Base-by-base conservation (phyloP, 106 monocot species). In the Chionographis japonica region DNA sequence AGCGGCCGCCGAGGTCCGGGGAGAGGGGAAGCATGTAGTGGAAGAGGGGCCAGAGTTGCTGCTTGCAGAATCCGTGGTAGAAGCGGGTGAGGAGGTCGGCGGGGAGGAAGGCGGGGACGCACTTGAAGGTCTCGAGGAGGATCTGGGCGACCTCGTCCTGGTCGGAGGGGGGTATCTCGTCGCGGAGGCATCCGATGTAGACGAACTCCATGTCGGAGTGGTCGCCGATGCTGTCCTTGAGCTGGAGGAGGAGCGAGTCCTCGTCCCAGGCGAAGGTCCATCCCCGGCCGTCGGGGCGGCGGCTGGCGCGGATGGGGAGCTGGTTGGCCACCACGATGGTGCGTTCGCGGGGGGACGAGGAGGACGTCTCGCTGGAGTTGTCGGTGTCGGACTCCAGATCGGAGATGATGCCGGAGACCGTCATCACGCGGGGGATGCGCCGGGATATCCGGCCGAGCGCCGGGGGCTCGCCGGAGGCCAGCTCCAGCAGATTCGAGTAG, bases 21-120 rank as follows among this genome's bases (percentile, higher is more conserved):
- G 89, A 89, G 8, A 89, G 85, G 0, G 89, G 89, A 4, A 89
- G 85, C 79, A 90, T 85, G 74, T 85, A 90, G 58, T 90, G 89
- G 71, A 89, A 89, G 51, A 89, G 71, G 8, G 89, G 89, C 89
- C 89, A 89, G 6, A 89, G 77, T 55, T 89, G 85, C 68, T 85
- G 85, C 72, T 89, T 89, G 62, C 89, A 89, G 70, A 89, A 89
- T 11, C 89, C 89, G 6, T 79, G 82, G 62, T 89, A 89, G 64
- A 85, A 89, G 10, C 76, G 69, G 2, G 81, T 54, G 1, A 56
- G 56, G 18, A 89, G 76, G 16, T 89, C 89, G 4, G 67, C 16
- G 0, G 85, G 75, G n/a, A 89, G 63, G 73, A 89, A 85, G 20
- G 82, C 69, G 0, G 89, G 89, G 4, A 89, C 85, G 57, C 89